Evolutionary conservation across 2,329 filamentous ascomycete species (phyloP), one percentile per base, ranked within the genome.

Genomic region (Penicillium sp.): DNA sequence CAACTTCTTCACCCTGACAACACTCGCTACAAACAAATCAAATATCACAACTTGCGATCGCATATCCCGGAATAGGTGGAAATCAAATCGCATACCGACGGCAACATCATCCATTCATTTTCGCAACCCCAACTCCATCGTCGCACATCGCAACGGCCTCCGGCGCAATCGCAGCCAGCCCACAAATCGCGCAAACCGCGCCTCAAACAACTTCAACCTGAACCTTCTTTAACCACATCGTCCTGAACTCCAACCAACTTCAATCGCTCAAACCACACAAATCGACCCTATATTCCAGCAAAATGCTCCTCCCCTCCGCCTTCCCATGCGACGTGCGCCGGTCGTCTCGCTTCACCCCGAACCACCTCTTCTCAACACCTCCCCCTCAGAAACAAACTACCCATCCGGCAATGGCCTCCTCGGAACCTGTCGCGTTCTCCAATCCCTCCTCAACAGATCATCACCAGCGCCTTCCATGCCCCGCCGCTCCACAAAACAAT

Each of bases 1-100:
- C 55, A 53, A 59, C 37, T 51, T 35, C 35, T 46, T 43, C 50
- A 45, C 55, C 40, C 42, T 46, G 41, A 56, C 55, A 51, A 45
- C 50, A 49, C 59, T 51, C 47, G 29, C 48, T 50, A 49, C 45
- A 49, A 47, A 36, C 79, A 33, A 33, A 88, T 87, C 70, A 77
- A 79, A 62, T 25, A 78, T 81, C 9, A 71, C 75, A 28, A 79
- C 38, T 76, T 86, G 44, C 85, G 16, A 1, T 82, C 58, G 64
- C 61, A 61, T 61, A 50, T 18, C 41, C 55, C 62, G 61, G 63
- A 57, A 31, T 29, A 16, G 36, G 55, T 49, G 49, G 19, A 54
- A 44, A 38, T 46, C 5, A 47, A 63, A 62, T 60, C 65, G 66
- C 65, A 56, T 50, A 19, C 33, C 25, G 27, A 38, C 34, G 4